These are phyloP conservation scores for Craterostigma plantagineum DNA, from an alignment of 257 asterid species.

Conservation along the genomic window DNA sequence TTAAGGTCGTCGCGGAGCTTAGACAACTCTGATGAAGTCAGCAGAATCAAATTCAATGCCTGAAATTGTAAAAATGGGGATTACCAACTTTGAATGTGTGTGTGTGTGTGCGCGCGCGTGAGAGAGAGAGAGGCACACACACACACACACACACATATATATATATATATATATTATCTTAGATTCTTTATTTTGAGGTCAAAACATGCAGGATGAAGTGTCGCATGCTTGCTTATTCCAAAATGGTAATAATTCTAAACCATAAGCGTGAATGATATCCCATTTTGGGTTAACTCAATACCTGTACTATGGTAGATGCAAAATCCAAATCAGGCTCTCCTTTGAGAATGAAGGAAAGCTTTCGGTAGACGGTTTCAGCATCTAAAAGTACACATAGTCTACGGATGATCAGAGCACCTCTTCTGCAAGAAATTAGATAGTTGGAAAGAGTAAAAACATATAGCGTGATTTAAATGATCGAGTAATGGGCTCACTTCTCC, in stretches of 20 bases:
- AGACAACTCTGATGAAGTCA: constrained; percentile 89
- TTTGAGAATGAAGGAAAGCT: constrained; percentile 73
- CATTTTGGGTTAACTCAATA: constrained; percentile 14
- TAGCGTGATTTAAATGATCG: not conserved
- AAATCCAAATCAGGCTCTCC: constrained; percentile 85
- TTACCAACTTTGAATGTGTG: too few species aligned
- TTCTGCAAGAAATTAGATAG: constrained; percentile 32
- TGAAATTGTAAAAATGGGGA: constrained; percentile 13
- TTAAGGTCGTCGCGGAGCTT: constrained; percentile 67
- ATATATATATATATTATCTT: too few species aligned
- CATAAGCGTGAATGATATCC: too few species aligned
- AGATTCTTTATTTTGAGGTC: too few species aligned
- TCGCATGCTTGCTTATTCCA: too few species aligned
- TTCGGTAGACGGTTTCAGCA: constrained; percentile 78
- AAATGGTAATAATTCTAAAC: too few species aligned
- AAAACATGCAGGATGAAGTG: too few species aligned
- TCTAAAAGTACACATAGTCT: constrained; percentile 85
- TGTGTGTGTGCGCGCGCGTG: too few species aligned
- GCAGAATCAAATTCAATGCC: constrained; percentile 95
- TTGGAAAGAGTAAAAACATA: constrained; percentile 6
- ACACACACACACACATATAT: too few species aligned
- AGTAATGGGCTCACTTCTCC: constrained; percentile 54
- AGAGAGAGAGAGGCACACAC: too few species aligned
- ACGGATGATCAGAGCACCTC: constrained; percentile 88
- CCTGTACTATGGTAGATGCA: constrained; percentile 92